These are phyloP conservation scores for Flaveria trinervia DNA, from an alignment of 129 eudicot species.

Conservation along the genomic window DNA sequence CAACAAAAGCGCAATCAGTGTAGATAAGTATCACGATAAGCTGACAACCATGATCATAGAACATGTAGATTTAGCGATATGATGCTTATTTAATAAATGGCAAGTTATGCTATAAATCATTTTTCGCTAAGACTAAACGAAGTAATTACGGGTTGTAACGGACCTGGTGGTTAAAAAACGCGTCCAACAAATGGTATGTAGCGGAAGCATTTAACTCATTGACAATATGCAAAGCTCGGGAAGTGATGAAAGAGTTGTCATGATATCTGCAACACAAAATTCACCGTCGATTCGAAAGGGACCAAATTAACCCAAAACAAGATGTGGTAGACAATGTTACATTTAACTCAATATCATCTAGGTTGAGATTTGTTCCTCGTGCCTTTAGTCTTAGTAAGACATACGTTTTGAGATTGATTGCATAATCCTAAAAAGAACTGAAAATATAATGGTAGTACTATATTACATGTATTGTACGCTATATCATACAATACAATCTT, in stretches of 20 bases:
- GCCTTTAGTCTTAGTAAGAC: no score
- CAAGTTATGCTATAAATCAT: neutral
- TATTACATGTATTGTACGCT: no score
- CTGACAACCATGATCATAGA: neutral
- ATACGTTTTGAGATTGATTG: no score
- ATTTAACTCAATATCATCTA: no score
- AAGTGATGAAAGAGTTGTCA: constrained; percentile 75
- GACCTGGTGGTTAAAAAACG: constrained; percentile 76
- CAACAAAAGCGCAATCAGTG: constrained; percentile 2
- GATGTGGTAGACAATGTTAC: neutral
- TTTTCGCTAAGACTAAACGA: neutral
- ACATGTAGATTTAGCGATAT: neutral
- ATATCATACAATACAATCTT: no score
- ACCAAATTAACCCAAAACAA: neutral
- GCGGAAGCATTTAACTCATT: constrained; percentile 62
- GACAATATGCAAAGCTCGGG: constrained; percentile 81
- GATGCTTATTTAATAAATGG: neutral
- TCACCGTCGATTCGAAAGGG: neutral
- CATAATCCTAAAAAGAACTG: no score
- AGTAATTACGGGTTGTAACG: constrained; percentile 9
- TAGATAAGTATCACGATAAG: neutral
- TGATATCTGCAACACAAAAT: constrained; percentile 65
- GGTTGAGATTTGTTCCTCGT: no score
- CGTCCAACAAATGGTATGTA: constrained; percentile 63
- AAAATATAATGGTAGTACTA: no score